Percentiles rank a stretch among this genome's conserved stretches.
These are phyloP conservation scores for Debaryomyces prosopidis DNA, from an alignment of 805 yeast species.

Conservation along the genomic window DNA sequence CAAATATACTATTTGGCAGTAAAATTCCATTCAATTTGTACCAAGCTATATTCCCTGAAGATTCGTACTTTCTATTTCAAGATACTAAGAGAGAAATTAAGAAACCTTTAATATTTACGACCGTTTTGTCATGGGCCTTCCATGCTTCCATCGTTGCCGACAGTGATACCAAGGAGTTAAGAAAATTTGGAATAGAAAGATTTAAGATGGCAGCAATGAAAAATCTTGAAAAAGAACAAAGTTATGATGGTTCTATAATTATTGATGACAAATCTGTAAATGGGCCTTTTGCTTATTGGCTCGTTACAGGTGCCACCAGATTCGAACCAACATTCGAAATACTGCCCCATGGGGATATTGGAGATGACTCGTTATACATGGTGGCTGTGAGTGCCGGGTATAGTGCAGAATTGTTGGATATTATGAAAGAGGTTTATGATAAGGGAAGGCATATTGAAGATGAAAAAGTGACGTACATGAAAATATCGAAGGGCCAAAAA, in stretches of 20 bases:
- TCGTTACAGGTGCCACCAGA: constrained; percentile 53
- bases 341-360: constrained; percentile 57
- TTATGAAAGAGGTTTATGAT: constrained; percentile 59
- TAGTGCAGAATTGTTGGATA: constrained; percentile 43
- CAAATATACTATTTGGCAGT: constrained; percentile 16
- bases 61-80: constrained; percentile 20
- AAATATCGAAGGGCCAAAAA: constrained; percentile 26
- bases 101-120: constrained; percentile 41
- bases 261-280: constrained; percentile 15
- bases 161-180: constrained; percentile 67
- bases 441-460: constrained; percentile 55
- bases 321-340: constrained; percentile 64
- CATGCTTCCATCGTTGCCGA: constrained; percentile 86
- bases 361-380: constrained; percentile 43
- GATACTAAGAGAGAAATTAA: constrained; percentile 16
- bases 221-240: constrained; percentile 51
- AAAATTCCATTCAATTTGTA: constrained; percentile 44
- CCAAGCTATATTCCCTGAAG: constrained; percentile 42
- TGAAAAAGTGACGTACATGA: constrained; percentile 46
- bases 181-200: constrained; percentile 63
- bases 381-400: constrained; percentile 44
- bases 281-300: constrained; percentile 58
- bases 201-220: constrained; percentile 67
- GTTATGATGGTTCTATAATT: constrained; percentile 45
- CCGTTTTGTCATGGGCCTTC: constrained; percentile 81